Percentiles rank a stretch among this genome's conserved stretches.
These are phyloP conservation scores for Jamesozyma piceae DNA, from an alignment of 805 yeast genomes.

Conservation along the genomic window DNA sequence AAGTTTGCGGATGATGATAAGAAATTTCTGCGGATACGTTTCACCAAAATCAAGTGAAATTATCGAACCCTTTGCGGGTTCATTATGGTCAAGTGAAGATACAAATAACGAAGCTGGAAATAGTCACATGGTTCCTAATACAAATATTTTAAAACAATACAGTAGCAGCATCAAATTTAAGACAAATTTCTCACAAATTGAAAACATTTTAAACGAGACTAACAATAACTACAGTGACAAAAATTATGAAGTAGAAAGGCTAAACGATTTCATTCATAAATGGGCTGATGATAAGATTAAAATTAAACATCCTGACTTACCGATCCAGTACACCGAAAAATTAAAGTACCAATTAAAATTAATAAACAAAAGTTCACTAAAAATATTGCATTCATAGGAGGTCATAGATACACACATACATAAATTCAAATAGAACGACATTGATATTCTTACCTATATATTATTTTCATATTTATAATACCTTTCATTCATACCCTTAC, in stretches of 20 bases:
- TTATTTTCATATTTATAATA: no score
- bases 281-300: constrained; percentile 16
- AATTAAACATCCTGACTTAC: neutral
- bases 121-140: no score
- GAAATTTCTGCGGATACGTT: neutral
- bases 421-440: neutral
- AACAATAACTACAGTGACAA: neutral
- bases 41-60: constrained; percentile 7
- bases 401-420: neutral
- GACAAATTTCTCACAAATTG: constrained; percentile 12
- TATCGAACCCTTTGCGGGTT: constrained; percentile 6
- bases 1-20: neutral
- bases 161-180: constrained; percentile 3
- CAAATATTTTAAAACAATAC: no score
- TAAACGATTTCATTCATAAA: constrained; percentile 17
- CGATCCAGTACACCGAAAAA: constrained; percentile 2
- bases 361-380: constrained; percentile 6
- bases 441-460: neutral
- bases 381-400: constrained; percentile 5
- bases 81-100: constrained; percentile 1
- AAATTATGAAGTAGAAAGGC: constrained; percentile 13
- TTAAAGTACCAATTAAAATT: constrained; percentile 1
- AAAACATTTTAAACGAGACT: neutral
- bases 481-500: no score
- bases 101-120: no score